These are phyloP conservation scores for Blastomyces parvus DNA, from an alignment of 2,329 filamentous ascomycete genomes.

Conservation along the genomic window DNA sequence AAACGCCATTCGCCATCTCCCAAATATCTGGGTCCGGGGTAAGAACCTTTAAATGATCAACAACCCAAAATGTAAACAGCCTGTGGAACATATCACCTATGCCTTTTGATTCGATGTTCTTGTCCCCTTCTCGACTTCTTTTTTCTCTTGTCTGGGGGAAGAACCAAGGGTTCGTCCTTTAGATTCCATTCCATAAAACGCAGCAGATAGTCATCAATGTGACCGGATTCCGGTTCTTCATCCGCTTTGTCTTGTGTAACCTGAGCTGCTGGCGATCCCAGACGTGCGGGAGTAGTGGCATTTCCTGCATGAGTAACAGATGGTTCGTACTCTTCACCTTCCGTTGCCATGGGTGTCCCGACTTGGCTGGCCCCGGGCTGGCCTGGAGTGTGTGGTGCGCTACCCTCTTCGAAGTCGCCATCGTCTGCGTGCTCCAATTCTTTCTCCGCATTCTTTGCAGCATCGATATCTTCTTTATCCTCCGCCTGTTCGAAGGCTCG, in stretches of 20 bases:
- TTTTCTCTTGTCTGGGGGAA: slow-evolving; percentile 41
- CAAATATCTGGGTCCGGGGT: neutral
- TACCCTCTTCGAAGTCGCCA: slow-evolving; percentile 68
- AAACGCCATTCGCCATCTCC: slow-evolving; percentile 6
- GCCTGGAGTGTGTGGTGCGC: slow-evolving; percentile 27
- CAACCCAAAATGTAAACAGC: slow-evolving; percentile 4
- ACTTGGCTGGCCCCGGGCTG: slow-evolving; percentile 23
- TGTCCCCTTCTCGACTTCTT: slow-evolving; percentile 41
- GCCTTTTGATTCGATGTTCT: slow-evolving; percentile 35
- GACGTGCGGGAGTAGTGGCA: slow-evolving; percentile 17
- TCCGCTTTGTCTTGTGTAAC: slow-evolving; percentile 23
- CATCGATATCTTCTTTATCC: slow-evolving; percentile 81
- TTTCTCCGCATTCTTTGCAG: slow-evolving; percentile 77
- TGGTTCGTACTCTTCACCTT: slow-evolving; percentile 24
- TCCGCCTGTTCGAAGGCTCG: slow-evolving; percentile 80
- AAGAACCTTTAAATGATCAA: neutral
- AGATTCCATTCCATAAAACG: slow-evolving; percentile 54
- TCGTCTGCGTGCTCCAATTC: slow-evolving; percentile 78
- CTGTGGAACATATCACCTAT: slow-evolving; percentile 15
- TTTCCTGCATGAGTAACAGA: slow-evolving; percentile 8
- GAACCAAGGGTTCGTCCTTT: slow-evolving; percentile 40
- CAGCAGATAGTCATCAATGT: slow-evolving; percentile 69
- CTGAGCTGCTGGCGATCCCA: slow-evolving; percentile 17
- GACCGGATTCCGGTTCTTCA: slow-evolving; percentile 43
- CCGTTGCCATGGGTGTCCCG: slow-evolving; percentile 27